Conservation (phyloP, 148 eudicot genomes). For the Fagopyrum esculentum region DNA sequence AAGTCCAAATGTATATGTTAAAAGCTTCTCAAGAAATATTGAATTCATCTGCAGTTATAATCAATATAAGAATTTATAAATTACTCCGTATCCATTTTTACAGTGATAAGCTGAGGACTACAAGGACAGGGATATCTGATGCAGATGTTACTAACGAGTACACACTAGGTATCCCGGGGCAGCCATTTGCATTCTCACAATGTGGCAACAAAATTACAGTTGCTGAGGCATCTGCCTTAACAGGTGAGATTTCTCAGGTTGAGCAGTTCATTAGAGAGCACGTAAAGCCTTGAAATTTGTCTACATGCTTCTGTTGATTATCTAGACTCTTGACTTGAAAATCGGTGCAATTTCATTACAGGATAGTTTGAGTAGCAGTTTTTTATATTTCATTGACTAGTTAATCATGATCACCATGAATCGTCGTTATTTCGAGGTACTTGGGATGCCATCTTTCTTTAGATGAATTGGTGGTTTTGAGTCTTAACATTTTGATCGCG, state of each 20-base stretch:
- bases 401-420: background rate
- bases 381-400: background rate
- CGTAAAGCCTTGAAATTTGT: constrained; percentile 30
- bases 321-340: background rate
- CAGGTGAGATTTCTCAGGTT: constrained; percentile 59
- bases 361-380: constrained; percentile 7
- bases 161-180: constrained; percentile 65
- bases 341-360: background rate
- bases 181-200: constrained; percentile 64
- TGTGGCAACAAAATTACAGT: constrained; percentile 71
- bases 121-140: constrained; percentile 70
- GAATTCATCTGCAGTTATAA: background rate
- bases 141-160: constrained; percentile 72
- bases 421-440: background rate
- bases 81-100: background rate
- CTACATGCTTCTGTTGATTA: background rate
- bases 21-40: background rate
- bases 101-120: constrained; percentile 79
- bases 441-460: background rate
- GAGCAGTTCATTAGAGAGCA: constrained; percentile 67
- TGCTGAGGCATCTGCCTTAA: constrained; percentile 73
- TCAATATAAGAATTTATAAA: background rate
- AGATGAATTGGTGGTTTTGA: background rate
- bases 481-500: background rate
- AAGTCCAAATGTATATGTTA: background rate